These are phyloP conservation scores for Eleusine indica DNA, from an alignment of 176 grass and related monocot genomes.

Conservation along the genomic window DNA sequence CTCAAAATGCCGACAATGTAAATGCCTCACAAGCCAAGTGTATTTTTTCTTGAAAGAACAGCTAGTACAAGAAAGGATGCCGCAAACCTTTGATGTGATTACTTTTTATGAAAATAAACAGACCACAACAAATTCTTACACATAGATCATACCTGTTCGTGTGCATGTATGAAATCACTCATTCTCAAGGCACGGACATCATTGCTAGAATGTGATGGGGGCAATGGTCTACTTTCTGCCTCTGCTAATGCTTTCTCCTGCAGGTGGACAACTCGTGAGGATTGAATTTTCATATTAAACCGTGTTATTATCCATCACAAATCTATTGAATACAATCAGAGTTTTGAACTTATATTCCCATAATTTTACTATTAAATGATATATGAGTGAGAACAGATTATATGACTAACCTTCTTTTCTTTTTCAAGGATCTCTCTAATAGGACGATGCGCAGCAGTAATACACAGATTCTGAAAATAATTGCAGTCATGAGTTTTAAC, in stretches of 20 bases:
- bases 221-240: constrained; percentile 66
- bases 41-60: background rate
- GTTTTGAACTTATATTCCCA: background rate
- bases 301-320: constrained; percentile 23
- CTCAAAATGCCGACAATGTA: background rate
- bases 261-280: constrained; percentile 25
- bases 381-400: background rate
- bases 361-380: constrained; percentile 7
- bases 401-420: constrained; percentile 83
- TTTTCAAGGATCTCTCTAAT: constrained; percentile 95
- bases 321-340: constrained; percentile 3
- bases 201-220: constrained; percentile 51
- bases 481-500: background rate
- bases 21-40: background rate
- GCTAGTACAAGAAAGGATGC: background rate
- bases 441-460: constrained; percentile 87
- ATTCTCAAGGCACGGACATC: constrained; percentile 73
- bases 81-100: background rate
- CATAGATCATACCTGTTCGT: constrained; percentile 72
- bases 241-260: constrained; percentile 80
- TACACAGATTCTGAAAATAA: constrained; percentile 81
- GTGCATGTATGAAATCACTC: constrained; percentile 82
- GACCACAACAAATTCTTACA: background rate
- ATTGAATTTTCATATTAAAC: constrained; percentile 32
- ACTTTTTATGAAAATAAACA: constrained; percentile 2